A percentile compares a stretch with the other conserved stretches of the same genome.
Evolutionary conservation across 2,329 filamentous ascomycete genomes (phyloP).

Genomic region (Scytalidium lignicola): DNA sequence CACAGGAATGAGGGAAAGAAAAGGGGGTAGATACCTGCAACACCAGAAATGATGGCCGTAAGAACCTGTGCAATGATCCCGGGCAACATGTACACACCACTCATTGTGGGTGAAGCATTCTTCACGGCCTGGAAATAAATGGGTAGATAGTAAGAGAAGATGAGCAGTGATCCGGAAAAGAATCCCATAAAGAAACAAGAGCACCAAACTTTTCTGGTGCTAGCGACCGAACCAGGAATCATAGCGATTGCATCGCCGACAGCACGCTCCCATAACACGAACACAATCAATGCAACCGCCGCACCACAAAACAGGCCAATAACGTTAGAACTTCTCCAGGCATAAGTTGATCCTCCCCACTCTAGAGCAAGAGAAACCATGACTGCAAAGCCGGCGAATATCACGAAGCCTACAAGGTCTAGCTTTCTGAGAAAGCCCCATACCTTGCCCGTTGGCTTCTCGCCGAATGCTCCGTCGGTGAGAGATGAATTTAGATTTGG

Average conservation of each 20-base stretch:
- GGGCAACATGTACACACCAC: constrained; percentile 18
- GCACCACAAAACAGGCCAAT: constrained; percentile 15
- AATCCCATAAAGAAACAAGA: constrained; percentile 5
- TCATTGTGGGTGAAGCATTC: constrained; percentile 7
- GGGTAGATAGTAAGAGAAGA: constrained; percentile 14
- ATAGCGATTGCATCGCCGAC: constrained; percentile 20
- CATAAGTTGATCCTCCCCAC: constrained; percentile 26
- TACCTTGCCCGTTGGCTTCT: constrained; percentile 6
- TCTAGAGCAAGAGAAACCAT: constrained; percentile 22
- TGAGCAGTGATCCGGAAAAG: constrained; percentile 5
- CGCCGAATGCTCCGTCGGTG: too few relatives aligned
- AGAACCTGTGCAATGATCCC: constrained; percentile 6
- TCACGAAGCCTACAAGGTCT: constrained; percentile 3
- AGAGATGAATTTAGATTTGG: too few relatives aligned
- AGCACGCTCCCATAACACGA: constrained; percentile 14
- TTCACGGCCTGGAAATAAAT: constrained; percentile 26
- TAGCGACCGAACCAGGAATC: constrained; percentile 10
- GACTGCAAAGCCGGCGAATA: background rate
- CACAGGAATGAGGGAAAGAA: too few relatives aligned
- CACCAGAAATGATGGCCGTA: constrained; percentile 4
- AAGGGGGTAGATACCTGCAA: too few relatives aligned
- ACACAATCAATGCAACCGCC: constrained; percentile 10
- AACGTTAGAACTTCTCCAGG: constrained; percentile 19
- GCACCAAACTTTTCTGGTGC: constrained; percentile 9
- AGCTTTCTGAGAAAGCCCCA: background rate